A percentile compares a stretch with the other conserved stretches of the same genome.
phyloP scores from a whole-genome alignment of 2,329 filamentous ascomycete species.

The Didymella pinodella region DNA sequence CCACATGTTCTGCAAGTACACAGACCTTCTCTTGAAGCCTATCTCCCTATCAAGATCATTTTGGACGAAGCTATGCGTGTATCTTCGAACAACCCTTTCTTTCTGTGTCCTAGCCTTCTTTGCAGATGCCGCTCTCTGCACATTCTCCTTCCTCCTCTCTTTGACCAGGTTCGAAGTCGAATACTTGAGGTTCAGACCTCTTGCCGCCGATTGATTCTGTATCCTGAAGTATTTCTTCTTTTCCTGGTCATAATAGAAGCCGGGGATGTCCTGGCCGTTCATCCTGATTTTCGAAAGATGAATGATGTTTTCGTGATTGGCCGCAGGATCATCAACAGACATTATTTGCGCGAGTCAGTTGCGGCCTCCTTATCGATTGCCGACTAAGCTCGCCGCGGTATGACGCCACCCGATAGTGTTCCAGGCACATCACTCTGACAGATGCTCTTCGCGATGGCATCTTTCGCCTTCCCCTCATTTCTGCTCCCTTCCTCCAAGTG shows the following conservation, averaged over 20 bases:
- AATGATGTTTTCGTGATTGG: slow-evolving; percentile 17
- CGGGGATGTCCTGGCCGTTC: slow-evolving; percentile 56
- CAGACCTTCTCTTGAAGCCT: slow-evolving; percentile 28
- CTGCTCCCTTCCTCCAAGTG: slow-evolving; percentile 5
- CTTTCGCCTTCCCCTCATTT: slow-evolving; percentile 24
- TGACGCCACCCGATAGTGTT: slow-evolving; percentile 32
- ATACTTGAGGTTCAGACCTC: slow-evolving; percentile 50
- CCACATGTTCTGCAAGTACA: slow-evolving; percentile 35
- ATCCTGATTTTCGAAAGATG: slow-evolving; percentile 29
- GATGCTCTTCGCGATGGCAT: slow-evolving; percentile 22
- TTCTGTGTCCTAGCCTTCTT: slow-evolving; percentile 27
- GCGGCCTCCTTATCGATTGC: slow-evolving; percentile 30
- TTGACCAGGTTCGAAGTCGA: slow-evolving; percentile 53
- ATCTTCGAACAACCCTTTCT: slow-evolving; percentile 36
- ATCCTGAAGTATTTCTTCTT: slow-evolving; percentile 62
- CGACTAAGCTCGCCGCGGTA: slow-evolving; percentile 8
- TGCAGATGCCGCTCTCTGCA: slow-evolving; percentile 20
- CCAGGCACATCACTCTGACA: slow-evolving; percentile 33
- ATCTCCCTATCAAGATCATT: slow-evolving; percentile 41
- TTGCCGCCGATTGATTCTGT: slow-evolving; percentile 46
- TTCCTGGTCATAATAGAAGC: slow-evolving; percentile 58
- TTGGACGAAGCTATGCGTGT: slow-evolving; percentile 29
- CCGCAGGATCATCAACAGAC: slow-evolving; percentile 4
- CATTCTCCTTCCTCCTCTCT: slow-evolving; percentile 38
- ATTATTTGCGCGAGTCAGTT: slow-evolving; percentile 30